A percentile compares a stretch with the other conserved stretches of the same genome.
Conservation (phyloP, 768 basidiomycete genomes). For the Xanthoconium purpureum region DNA sequence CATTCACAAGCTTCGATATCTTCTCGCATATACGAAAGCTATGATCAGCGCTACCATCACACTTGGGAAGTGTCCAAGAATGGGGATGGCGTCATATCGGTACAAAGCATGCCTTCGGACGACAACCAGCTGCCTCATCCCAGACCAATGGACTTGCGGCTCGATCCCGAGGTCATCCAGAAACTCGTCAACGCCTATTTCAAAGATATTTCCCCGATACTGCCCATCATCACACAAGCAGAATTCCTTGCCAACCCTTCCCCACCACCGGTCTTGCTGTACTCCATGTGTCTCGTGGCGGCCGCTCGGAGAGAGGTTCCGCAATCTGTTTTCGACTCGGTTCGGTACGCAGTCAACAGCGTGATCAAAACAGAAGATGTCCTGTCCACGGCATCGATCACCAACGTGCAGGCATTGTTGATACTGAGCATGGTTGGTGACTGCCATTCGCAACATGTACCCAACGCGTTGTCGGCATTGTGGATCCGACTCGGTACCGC, state of each 20-base stretch:
- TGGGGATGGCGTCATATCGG: conserved; percentile 86
- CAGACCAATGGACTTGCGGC: conserved; percentile 65
- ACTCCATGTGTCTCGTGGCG: conserved; percentile 92
- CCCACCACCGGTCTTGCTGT: conserved; percentile 80
- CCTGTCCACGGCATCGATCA: conserved; percentile 78
- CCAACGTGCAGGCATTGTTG: conserved; percentile 84
- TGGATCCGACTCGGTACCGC: conserved; percentile 86
- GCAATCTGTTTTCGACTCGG: conserved; percentile 82
- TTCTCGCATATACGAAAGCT: conserved; percentile 79
- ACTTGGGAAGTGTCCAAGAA: conserved; percentile 79
- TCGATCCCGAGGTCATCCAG: conserved; percentile 77
- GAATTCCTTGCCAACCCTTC: conserved; percentile 80
- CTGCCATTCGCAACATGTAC: conserved; percentile 85
- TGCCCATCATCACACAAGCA: conserved; percentile 83
- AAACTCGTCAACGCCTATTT: conserved; percentile 91
- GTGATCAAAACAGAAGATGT: conserved; percentile 90
- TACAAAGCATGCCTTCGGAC: conserved; percentile 59
- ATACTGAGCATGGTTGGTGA: conserved; percentile 87
- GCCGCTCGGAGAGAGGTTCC: conserved; percentile 83
- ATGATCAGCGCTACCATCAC: conserved; percentile 86
- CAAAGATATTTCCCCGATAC: conserved; percentile 78
- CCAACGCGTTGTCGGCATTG: conserved; percentile 79
- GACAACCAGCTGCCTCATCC: conserved; percentile 54
- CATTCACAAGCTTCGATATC: conserved; percentile 89
- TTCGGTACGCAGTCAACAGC: conserved; percentile 82